Percentiles rank a stretch among this genome's conserved stretches.
Evolutionary conservation across 345 rosid genomes (phyloP).

Genomic region (Isatis tinctoria): DNA sequence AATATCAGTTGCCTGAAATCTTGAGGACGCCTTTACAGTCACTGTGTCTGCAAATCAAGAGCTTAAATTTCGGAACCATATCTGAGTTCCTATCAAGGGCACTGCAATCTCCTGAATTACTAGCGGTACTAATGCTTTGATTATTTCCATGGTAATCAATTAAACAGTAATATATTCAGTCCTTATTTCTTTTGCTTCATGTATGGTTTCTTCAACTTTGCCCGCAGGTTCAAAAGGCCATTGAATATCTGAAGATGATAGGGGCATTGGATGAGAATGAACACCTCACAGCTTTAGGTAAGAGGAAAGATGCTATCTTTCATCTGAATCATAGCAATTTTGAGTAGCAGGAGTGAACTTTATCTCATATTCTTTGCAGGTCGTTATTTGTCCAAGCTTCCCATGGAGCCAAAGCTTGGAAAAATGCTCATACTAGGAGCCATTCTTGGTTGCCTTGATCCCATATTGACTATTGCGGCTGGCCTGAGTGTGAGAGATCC

Average conservation of each 20-base stretch:
- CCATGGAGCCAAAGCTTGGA: constrained; percentile 97
- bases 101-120: constrained; percentile 80
- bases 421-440: constrained; percentile 91
- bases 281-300: constrained; percentile 74
- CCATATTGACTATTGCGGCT: constrained; percentile 75
- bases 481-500: constrained; percentile 96
- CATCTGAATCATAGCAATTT: constrained; percentile 10
- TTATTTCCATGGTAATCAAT: constrained; percentile 1
- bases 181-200: constrained; percentile 3
- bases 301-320: background rate
- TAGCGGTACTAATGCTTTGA: constrained; percentile 52
- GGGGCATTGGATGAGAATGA: constrained; percentile 86
- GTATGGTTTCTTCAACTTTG: constrained; percentile 10
- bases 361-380: constrained; percentile 49
- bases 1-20: constrained; percentile 92
- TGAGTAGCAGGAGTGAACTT: constrained; percentile 16
- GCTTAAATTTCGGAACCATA: constrained; percentile 79
- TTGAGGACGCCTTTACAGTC: constrained; percentile 93
- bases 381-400: constrained; percentile 72
- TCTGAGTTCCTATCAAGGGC: constrained; percentile 80
- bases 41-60: constrained; percentile 87
- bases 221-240: constrained; percentile 81
- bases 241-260: constrained; percentile 77
- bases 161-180: background rate
- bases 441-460: constrained; percentile 81